Conservation (phyloP, 768 basidiomycete genomes). For the Psilocybe cubensis region DNA sequence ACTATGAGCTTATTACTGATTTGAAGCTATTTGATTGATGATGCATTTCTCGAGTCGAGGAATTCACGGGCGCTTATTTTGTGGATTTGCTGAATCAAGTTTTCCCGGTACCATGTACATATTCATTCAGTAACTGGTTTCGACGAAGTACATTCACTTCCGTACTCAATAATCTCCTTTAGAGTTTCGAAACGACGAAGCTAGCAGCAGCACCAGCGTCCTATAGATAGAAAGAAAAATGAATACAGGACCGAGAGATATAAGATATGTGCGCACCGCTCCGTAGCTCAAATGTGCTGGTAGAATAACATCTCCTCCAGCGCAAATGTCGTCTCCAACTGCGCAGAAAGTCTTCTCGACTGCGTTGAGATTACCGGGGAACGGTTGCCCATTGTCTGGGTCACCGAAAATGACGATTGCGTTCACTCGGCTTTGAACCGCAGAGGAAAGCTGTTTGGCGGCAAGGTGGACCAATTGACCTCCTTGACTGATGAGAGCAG, state of each 20-base stretch:
- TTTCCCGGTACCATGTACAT: too few relatives aligned
- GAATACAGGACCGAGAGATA: not conserved
- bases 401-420: slow-evolving; percentile 40
- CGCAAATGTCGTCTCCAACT: slow-evolving; percentile 35
- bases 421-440: slow-evolving; percentile 27
- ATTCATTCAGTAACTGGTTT: too few relatives aligned
- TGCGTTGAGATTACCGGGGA: slow-evolving; percentile 30
- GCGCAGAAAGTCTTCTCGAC: slow-evolving; percentile 32
- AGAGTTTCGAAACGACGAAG: slow-evolving; percentile 9
- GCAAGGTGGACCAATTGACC: slow-evolving; percentile 43
- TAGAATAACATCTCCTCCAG: slow-evolving; percentile 17
- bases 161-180: too few relatives aligned
- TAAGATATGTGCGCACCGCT: not conserved
- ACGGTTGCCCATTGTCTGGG: slow-evolving; percentile 32
- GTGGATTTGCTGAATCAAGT: too few relatives aligned
- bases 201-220: slow-evolving; percentile 7
- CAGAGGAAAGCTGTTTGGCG: slow-evolving; percentile 33
- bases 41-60: too few relatives aligned
- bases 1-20: too few relatives aligned
- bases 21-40: too few relatives aligned
- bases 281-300: slow-evolving; percentile 15
- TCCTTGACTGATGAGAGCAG: slow-evolving; percentile 28
- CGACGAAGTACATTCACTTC: too few relatives aligned
- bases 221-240: not conserved
- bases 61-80: too few relatives aligned